Conservation (phyloP, 1,139 yeast genomes). For the Sugiyamaella paludigena region DNA sequence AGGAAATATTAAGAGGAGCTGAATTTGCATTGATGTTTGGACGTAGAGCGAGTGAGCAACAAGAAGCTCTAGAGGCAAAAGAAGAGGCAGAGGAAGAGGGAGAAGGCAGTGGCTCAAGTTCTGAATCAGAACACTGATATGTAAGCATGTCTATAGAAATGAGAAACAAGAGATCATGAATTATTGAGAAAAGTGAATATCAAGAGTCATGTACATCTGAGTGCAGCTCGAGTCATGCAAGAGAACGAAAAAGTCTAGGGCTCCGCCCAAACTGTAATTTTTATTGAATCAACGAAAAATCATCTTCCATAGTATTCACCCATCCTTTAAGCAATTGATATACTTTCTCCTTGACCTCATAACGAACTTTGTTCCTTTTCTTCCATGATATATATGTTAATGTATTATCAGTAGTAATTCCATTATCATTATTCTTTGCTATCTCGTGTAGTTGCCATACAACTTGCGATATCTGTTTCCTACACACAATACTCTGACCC, state of each 20-base stretch:
- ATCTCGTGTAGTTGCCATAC: conserved; percentile 6
- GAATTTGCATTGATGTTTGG: conserved; percentile 58
- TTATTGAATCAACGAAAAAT: conserved; percentile 23
- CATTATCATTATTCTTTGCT: not conserved
- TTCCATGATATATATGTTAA: conserved; percentile 19
- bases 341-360: conserved; percentile 24
- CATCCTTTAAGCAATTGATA: conserved; percentile 30
- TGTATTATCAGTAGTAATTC: conserved; percentile 4
- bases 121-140: conserved; percentile 11
- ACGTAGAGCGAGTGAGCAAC: conserved; percentile 22
- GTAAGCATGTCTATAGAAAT: too few relatives aligned
- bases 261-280: too few relatives aligned
- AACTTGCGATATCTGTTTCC: conserved; percentile 19
- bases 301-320: conserved; percentile 32
- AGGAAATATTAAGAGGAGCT: conserved; percentile 71
- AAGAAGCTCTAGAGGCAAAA: conserved; percentile 15
- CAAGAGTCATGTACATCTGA: too few relatives aligned
- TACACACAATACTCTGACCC: conserved; percentile 28
- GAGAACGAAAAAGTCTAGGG: too few relatives aligned
- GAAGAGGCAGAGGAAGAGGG: conserved; percentile 3
- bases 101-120: conserved; percentile 18
- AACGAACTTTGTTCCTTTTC: conserved; percentile 20
- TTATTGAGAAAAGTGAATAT: too few relatives aligned
- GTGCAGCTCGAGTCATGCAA: too few relatives aligned
- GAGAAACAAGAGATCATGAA: too few relatives aligned